phyloP scores from a whole-genome alignment of 2,329 filamentous ascomycete species.

The Cordyceps cicadae region DNA sequence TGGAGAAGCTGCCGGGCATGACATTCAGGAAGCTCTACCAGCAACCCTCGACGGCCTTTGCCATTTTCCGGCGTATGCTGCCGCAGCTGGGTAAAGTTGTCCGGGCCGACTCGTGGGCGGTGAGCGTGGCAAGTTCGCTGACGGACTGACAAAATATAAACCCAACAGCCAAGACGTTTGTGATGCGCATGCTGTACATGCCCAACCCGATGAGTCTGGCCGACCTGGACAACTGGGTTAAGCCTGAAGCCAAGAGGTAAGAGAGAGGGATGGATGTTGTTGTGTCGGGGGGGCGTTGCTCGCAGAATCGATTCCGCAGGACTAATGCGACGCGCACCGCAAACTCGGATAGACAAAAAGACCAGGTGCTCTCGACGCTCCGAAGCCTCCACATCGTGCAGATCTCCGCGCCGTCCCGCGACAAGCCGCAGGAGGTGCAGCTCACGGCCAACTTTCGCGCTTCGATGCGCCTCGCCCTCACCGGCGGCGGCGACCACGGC shows the following conservation, averaged over 20 bases:
- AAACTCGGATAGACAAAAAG: conserved; percentile 56
- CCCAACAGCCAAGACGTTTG: conserved; percentile 73
- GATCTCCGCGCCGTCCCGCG: conserved; percentile 52
- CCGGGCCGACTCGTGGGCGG: too few relatives aligned
- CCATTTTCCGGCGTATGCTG: conserved; percentile 95
- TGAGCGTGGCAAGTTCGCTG: too few relatives aligned
- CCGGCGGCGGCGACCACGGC: conserved; percentile 74
- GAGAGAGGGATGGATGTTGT: neutral
- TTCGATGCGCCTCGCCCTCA: conserved; percentile 78
- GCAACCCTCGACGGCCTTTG: conserved; percentile 89
- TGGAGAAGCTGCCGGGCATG: conserved; percentile 82
- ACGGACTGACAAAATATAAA: neutral
- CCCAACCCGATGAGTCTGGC: conserved; percentile 68
- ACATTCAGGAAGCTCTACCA: conserved; percentile 90
- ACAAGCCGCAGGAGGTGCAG: conserved; percentile 61
- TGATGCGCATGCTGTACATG: conserved; percentile 92
- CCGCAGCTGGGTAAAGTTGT: conserved; percentile 65
- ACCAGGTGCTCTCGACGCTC: conserved; percentile 74
- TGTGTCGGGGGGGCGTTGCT: too few relatives aligned
- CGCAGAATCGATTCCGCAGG: neutral
- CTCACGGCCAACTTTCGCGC: conserved; percentile 75
- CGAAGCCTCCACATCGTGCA: conserved; percentile 79
- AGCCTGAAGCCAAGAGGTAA: conserved; percentile 46
- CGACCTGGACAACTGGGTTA: conserved; percentile 81
- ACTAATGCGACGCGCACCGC: neutral